Percentiles rank a stretch among this genome's conserved stretches.
phyloP scores from a whole-genome alignment of 192 early-diverging fungal genomes.

The Podochytrium sp. region DNA sequence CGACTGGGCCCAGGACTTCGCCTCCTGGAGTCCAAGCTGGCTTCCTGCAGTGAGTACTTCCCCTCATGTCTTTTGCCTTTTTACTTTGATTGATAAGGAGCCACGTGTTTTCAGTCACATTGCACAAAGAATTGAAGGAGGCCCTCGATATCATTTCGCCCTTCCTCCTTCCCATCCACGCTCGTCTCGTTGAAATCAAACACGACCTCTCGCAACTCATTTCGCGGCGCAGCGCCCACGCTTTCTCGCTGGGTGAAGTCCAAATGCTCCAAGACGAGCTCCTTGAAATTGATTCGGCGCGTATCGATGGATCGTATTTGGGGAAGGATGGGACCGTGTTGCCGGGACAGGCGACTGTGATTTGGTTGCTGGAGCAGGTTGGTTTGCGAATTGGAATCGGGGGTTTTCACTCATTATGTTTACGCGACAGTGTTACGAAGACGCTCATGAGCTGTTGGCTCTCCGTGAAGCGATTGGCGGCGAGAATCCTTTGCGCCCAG shows the following conservation, averaged over 20 bases:
- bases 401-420: background rate
- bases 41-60: background rate
- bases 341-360: conserved; percentile 82
- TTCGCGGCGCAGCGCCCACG: conserved; percentile 20
- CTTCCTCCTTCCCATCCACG: conserved; percentile 74
- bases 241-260: conserved; percentile 47
- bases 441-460: conserved; percentile 79
- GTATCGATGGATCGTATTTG: conserved; percentile 83
- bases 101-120: background rate
- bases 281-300: conserved; percentile 75
- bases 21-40: conserved; percentile 28
- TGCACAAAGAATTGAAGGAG: conserved; percentile 53
- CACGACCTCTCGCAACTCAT: conserved; percentile 56
- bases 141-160: conserved; percentile 67
- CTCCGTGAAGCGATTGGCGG: conserved; percentile 66
- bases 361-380: conserved; percentile 69
- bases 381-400: background rate
- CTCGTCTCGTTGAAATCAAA: conserved; percentile 75
- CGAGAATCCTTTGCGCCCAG: conserved; percentile 40
- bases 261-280: conserved; percentile 50
- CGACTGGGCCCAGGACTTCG: background rate
- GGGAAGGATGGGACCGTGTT: conserved; percentile 68
- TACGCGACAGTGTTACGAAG: conserved; percentile 68
- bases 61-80: background rate
- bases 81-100: too few species aligned